A percentile compares a stretch with the other conserved stretches of the same genome.
These are phyloP conservation scores for Deuterostichococcus epilithicus DNA, from an alignment of 139 green algal species.

Conservation along the genomic window DNA sequence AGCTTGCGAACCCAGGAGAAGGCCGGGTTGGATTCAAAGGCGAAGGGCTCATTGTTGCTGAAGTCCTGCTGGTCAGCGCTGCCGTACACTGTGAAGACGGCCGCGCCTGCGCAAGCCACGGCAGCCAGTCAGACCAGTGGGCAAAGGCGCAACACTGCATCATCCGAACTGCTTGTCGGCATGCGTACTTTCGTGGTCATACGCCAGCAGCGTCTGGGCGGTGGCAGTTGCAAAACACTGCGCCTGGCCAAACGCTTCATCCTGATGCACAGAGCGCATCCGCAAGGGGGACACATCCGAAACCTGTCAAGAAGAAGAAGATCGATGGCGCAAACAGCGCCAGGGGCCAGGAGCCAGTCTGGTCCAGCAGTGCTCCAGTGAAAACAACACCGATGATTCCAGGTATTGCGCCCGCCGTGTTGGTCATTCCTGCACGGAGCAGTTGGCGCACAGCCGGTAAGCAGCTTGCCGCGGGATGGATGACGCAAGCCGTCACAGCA, in stretches of 20 bases:
- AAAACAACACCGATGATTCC: slow-evolving; percentile 85
- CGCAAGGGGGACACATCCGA: too few species aligned
- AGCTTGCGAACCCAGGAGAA: neutral
- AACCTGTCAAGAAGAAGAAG: slow-evolving; percentile 68
- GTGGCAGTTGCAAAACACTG: neutral
- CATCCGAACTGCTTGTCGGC: too few species aligned
- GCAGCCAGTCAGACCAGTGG: too few species aligned
- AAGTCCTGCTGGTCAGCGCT: slow-evolving; percentile 30
- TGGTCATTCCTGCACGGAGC: slow-evolving; percentile 77
- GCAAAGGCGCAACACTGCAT: too few species aligned
- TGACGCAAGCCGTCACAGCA: too few species aligned
- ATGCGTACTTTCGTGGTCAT: slow-evolving; percentile 11
- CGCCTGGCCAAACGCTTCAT: neutral
- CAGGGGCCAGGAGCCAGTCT: slow-evolving; percentile 65
- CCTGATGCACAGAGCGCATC: slow-evolving; percentile 1
- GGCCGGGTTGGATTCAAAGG: neutral
- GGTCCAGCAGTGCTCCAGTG: slow-evolving; percentile 38
- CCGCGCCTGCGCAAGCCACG: slow-evolving; percentile 23
- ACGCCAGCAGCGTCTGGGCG: neutral
- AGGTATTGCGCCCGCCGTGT: slow-evolving; percentile 82
- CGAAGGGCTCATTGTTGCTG: slow-evolving; percentile 16
- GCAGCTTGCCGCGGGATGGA: too few species aligned
- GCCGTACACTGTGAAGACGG: slow-evolving; percentile 24
- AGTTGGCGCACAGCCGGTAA: too few species aligned
- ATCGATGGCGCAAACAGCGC: slow-evolving; percentile 79